Evolutionary conservation across 495 filamentous ascomycete species (phyloP).

Genomic region (Venustampulla echinocandica): DNA sequence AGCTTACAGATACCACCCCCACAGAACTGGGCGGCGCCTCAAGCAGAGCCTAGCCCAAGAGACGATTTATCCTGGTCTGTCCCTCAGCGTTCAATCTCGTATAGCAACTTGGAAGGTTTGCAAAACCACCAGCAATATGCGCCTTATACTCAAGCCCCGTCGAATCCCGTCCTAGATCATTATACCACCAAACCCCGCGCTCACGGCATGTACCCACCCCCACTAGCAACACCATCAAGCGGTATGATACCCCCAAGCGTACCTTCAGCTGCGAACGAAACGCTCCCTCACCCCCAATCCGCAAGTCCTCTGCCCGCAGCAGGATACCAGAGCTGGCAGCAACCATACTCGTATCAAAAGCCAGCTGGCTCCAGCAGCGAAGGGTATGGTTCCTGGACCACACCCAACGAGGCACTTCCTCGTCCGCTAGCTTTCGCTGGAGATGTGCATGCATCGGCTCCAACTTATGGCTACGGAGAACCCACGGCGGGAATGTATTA

Average conservation of each 20-base stretch:
- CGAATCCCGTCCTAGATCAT: constrained; percentile 9
- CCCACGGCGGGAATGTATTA: constrained; percentile 14
- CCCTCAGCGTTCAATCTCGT: constrained; percentile 25
- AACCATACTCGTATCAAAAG: constrained; percentile 21
- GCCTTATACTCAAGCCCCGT: constrained; percentile 9
- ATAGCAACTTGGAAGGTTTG: constrained; percentile 22
- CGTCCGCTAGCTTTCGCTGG: constrained; percentile 3
- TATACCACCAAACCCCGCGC: constrained; percentile 19
- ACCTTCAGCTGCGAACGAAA: constrained; percentile 3
- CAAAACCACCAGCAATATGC: constrained; percentile 17
- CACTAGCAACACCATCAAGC: constrained; percentile 11
- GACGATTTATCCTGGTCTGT: constrained; percentile 22
- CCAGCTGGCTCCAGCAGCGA: constrained; percentile 10
- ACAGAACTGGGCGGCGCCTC: constrained; percentile 20
- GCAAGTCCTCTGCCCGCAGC: constrained; percentile 14
- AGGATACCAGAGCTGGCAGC: constrained; percentile 17
- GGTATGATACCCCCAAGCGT: constrained; percentile 2
- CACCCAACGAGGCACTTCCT: constrained; percentile 8
- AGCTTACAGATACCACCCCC: constrained; percentile 15
- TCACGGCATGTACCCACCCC: constrained; percentile 20
- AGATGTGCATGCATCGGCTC: background rate
- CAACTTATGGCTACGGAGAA: constrained; percentile 19
- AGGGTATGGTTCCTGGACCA: constrained; percentile 14
- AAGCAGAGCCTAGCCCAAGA: constrained; percentile 17
- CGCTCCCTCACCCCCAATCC: constrained; percentile 13